A percentile compares a stretch with the other conserved stretches of the same genome.
Conservation (phyloP, 2,329 filamentous ascomycete genomes). For the Stachybotrys echinatus region DNA sequence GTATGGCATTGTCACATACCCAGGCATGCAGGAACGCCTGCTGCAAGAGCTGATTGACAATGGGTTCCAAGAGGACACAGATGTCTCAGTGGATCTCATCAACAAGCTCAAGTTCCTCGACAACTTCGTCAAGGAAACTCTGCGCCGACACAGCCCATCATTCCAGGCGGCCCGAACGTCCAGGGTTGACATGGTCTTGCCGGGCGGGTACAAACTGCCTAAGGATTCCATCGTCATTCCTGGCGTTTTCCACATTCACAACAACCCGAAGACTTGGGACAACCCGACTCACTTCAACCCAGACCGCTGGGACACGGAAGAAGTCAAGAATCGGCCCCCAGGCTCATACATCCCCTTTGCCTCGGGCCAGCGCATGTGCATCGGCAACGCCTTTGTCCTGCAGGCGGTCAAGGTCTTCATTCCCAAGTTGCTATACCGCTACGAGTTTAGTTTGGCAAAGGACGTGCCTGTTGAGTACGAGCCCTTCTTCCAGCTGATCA, state of each 20-base stretch:
- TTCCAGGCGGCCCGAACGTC: constrained; percentile 57
- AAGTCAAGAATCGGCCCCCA: constrained; percentile 45
- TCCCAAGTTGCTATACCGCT: constrained; percentile 53
- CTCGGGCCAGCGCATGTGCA: constrained; percentile 50
- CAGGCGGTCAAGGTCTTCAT: constrained; percentile 56
- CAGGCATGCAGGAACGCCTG: constrained; percentile 49
- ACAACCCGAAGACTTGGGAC: constrained; percentile 51
- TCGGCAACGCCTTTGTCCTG: constrained; percentile 61
- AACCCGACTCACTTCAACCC: constrained; percentile 54
- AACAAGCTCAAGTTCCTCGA: constrained; percentile 47
- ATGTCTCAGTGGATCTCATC: constrained; percentile 41
- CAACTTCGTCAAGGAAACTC: constrained; percentile 56
- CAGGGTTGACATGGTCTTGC: constrained; percentile 49
- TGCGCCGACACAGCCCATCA: constrained; percentile 54
- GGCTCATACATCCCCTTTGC: constrained; percentile 55
- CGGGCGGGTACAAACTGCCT: constrained; percentile 53
- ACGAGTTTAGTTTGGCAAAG: constrained; percentile 47
- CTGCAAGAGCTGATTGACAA: constrained; percentile 53
- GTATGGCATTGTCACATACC: constrained; percentile 47
- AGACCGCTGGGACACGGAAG: constrained; percentile 52
- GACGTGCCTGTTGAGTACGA: constrained; percentile 51
- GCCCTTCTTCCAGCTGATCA: constrained; percentile 53
- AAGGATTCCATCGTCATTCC: constrained; percentile 47
- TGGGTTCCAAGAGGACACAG: constrained; percentile 34
- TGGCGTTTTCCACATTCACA: constrained; percentile 44